These are phyloP conservation scores for Xylariomycetidae sp. DNA, from an alignment of 2,329 filamentous ascomycete genomes.

Conservation along the genomic window DNA sequence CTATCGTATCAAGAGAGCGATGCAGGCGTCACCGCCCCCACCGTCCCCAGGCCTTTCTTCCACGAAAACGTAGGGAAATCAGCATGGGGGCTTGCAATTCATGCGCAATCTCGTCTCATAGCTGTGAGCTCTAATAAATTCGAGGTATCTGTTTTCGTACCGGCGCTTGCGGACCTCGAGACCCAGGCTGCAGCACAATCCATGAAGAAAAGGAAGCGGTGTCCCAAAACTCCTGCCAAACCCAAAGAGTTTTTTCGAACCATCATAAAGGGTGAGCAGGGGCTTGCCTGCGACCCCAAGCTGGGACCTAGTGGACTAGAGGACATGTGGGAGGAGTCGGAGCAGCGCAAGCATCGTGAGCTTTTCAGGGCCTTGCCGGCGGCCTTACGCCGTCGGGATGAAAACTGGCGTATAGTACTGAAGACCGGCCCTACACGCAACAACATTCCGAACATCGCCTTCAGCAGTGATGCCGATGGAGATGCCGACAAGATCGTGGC, in stretches of 20 bases:
- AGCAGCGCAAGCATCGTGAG: too few species aligned
- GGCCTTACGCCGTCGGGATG: conserved; percentile 34
- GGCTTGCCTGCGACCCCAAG: too few species aligned
- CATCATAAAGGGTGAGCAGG: conserved; percentile 8
- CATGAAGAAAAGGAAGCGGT: too few species aligned
- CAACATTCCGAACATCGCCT: conserved; percentile 50
- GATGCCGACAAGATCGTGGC: conserved; percentile 44
- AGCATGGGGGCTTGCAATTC: conserved; percentile 85
- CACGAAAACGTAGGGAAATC: conserved; percentile 68
- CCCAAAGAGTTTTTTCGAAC: conserved; percentile 12
- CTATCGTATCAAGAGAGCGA: conserved; percentile 16
- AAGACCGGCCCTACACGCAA: conserved; percentile 30
- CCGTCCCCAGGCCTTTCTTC: conserved; percentile 49
- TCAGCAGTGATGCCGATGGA: conserved; percentile 40
- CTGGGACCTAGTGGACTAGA: too few species aligned
- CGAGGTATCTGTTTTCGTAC: conserved; percentile 26
- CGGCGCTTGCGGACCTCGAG: conserved; percentile 21
- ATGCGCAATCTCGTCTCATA: conserved; percentile 74
- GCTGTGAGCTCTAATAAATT: conserved; percentile 74
- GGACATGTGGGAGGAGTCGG: too few species aligned
- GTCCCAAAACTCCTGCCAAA: too few species aligned
- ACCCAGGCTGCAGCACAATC: conserved; percentile 2
- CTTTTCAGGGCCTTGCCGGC: too few species aligned
- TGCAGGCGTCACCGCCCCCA: conserved; percentile 20
- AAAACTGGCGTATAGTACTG: conserved; percentile 46